phyloP scores from a whole-genome alignment of 2,329 filamentous ascomycete species.

The Thelonectria rubi region DNA sequence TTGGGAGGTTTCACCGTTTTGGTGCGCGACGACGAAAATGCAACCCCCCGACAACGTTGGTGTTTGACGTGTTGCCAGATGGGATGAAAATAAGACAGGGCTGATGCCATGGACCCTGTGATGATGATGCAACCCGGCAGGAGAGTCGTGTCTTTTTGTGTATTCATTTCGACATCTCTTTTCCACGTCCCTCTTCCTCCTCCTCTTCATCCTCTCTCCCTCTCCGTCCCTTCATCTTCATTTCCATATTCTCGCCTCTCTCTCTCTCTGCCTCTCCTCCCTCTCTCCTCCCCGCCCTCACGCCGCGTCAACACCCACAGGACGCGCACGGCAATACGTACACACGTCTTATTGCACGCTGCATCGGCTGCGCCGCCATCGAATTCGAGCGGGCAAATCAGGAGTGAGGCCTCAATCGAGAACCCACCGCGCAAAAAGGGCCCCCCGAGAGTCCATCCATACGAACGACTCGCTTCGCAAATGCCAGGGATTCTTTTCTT shows the following conservation, averaged over 20 bases:
- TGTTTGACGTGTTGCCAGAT: background rate
- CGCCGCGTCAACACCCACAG: slow-evolving; percentile 9
- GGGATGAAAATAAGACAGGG: background rate
- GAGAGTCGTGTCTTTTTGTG: background rate
- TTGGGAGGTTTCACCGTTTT: slow-evolving; percentile 14
- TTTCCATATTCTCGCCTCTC: background rate
- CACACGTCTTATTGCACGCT: background rate
- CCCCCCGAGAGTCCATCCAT: background rate
- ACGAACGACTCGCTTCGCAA: background rate
- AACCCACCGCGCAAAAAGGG: slow-evolving; percentile 1
- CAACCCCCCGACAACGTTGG: slow-evolving; percentile 11
- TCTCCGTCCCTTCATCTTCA: background rate
- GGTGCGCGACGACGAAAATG: background rate
- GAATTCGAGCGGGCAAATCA: slow-evolving; percentile 15
- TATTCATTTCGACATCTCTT: background rate
- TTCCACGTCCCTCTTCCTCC: background rate
- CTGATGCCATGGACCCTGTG: background rate
- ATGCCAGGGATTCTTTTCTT: background rate
- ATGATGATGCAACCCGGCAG: too few species aligned
- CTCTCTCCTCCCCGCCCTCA: background rate
- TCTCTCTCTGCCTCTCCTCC: background rate
- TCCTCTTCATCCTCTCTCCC: background rate
- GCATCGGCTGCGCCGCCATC: slow-evolving; percentile 17
- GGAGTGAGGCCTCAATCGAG: slow-evolving; percentile 4
- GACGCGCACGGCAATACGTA: slow-evolving; percentile 7